phyloP scores from a whole-genome alignment of 257 asterid genomes.

The Solanum virginianum region DNA sequence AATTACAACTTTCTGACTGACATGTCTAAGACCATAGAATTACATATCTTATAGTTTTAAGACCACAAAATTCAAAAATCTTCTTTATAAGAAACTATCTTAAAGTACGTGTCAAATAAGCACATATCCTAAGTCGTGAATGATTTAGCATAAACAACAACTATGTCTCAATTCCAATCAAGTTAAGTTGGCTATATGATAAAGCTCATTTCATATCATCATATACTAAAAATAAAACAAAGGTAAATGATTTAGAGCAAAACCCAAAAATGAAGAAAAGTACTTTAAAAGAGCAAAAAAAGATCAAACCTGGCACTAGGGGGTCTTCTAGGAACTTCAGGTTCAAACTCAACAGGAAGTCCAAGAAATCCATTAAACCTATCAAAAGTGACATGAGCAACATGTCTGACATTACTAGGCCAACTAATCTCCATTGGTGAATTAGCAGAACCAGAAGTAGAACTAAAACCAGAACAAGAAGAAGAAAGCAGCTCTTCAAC shows the following conservation, averaged over 20 bases:
- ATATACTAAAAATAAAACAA: not conserved
- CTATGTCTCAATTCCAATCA: not conserved
- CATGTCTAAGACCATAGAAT: no score
- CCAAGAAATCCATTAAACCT: constrained; percentile 54
- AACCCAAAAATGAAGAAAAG: not conserved
- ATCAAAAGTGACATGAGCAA: constrained; percentile 56
- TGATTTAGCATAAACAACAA: not conserved
- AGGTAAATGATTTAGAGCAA: not conserved
- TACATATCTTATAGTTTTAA: no score
- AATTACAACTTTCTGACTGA: no score
- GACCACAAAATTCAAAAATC: no score
- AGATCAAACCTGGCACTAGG: constrained; percentile 48
- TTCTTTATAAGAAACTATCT: no score
- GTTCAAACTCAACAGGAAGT: constrained; percentile 59
- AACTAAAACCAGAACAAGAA: not conserved
- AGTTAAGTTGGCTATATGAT: not conserved
- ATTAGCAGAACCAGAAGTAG: not conserved
- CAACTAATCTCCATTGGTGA: constrained; percentile 27
- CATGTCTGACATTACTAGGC: constrained; percentile 53
- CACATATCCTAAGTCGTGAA: no score
- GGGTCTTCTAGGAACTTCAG: constrained; percentile 51
- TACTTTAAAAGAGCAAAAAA: not conserved
- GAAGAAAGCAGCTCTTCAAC: constrained; percentile 17
- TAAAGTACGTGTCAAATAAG: no score
- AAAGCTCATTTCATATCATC: not conserved